Evolutionary conservation across 202 grass and related monocot species (phyloP), one percentile per base, ranked within the genome.

Genomic region (Zoysia matrella): DNA sequence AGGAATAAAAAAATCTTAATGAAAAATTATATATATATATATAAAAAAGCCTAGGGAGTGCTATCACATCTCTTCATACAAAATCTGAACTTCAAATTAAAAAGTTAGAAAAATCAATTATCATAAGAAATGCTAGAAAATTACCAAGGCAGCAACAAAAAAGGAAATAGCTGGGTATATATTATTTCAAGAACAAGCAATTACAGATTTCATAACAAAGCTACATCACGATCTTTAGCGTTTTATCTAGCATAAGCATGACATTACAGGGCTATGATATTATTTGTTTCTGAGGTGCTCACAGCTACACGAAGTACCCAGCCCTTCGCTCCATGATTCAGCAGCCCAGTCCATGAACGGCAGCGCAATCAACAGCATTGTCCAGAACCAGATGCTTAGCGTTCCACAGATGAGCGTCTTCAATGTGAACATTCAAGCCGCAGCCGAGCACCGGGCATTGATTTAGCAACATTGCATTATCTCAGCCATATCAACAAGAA

Each of bases 211-310:
- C 18, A 39, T 65, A 66, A 14, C 57, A 66, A 66, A 60, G 50
- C 73, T 72, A 67, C 42, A 73, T 43, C 22, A 6, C 3, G 30
- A 53, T 13, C 50, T 43, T 67, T 58, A 6, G 22, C 60, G 60
- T 45, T 79, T 7, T 10, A 9, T 60, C 77, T 51, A 52, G 60
- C 41, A 9, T 42, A 58, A 36, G 11, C 30, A 13, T 13, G 72
- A 46, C 10, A 3, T 77, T 69, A 68, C 1, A 86, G 13, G 30
- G 57, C 50, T 74, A 47, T 4, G 22, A 56, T 53, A 71, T 71
- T 71, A 75, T 72, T 90, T 53, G 74, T 82, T 86, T 64, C 56
- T 52, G 36, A 67, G 53, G 78, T 16, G 8, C 6, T 57, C n/a
- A 51, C 62, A 84, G 62, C 67, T 78, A 81, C 11, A 71, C 53